Percentiles rank a stretch among this genome's conserved stretches.
These are phyloP conservation scores for Closterium sp. DNA, from an alignment of 139 green algal species.

Conservation along the genomic window DNA sequence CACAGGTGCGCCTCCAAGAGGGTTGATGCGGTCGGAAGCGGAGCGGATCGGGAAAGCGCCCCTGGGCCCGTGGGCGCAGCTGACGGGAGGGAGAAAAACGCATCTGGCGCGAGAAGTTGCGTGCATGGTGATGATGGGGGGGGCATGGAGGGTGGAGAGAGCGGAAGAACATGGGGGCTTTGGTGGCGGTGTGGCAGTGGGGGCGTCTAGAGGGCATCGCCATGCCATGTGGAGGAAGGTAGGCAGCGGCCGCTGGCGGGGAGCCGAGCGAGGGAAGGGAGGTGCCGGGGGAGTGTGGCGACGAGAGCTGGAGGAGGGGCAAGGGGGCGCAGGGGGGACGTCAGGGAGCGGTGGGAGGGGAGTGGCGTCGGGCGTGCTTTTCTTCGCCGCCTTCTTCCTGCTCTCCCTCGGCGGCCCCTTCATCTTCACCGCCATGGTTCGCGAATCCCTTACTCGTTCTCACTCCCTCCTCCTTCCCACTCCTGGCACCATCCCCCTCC, in stretches of 20 bases:
- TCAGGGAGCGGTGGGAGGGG: neutral
- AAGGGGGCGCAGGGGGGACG: neutral
- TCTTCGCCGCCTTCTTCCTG: conserved; percentile 11
- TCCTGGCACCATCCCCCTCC: neutral
- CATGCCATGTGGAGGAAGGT: too few relatives aligned
- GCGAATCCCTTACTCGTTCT: neutral
- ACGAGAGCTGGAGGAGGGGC: neutral
- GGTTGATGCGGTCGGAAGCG: neutral
- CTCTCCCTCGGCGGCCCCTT: conserved; percentile 25
- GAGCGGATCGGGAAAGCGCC: neutral
- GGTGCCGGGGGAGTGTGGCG: neutral
- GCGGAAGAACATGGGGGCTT: neutral
- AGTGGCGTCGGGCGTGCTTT: neutral
- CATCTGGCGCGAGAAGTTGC: neutral
- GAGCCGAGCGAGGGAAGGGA: neutral
- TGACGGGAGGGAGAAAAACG: neutral
- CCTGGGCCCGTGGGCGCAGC: neutral
- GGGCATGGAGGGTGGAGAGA: neutral
- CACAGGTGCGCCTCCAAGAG: neutral
- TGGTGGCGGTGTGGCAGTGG: neutral
- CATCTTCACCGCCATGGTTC: conserved; percentile 42
- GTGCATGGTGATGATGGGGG: neutral
- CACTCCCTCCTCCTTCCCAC: neutral
- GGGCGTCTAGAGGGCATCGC: neutral
- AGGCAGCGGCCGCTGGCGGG: too few relatives aligned